Evolutionary conservation across 2,329 filamentous ascomycete species (phyloP).

Genomic region (Parascedosporium putredinis): DNA sequence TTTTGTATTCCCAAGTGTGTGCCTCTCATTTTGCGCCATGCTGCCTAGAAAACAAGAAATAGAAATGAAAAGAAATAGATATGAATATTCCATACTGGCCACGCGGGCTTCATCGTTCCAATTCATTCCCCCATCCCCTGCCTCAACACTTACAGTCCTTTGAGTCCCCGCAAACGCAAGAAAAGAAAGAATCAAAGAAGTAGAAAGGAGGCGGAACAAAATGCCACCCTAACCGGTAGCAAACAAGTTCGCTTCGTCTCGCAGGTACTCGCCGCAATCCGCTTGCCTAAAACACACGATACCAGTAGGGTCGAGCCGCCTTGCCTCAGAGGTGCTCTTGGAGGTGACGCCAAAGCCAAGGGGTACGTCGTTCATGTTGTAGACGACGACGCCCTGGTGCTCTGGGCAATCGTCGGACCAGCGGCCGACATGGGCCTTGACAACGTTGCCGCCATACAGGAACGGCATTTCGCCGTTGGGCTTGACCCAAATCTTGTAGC

Average conservation of each 20-base stretch:
- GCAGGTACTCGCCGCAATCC: constrained; percentile 88
- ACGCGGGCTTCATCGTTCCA: constrained; percentile 9
- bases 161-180: not conserved
- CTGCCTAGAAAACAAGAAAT: constrained; percentile 5
- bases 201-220: too few species aligned
- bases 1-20: not conserved
- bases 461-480: constrained; percentile 96
- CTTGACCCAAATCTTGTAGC: constrained; percentile 97
- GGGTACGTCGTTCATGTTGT: constrained; percentile 88
- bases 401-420: constrained; percentile 90
- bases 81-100: constrained; percentile 1
- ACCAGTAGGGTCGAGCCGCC: constrained; percentile 79
- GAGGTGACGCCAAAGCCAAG: constrained; percentile 88
- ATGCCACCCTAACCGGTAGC: constrained; percentile 31
- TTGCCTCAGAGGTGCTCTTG: constrained; percentile 72
- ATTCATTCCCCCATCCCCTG: constrained; percentile 4
- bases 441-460: constrained; percentile 83
- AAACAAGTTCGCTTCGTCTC: constrained; percentile 65
- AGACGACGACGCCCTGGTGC: constrained; percentile 83
- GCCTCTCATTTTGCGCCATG: constrained; percentile 6
- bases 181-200: not conserved
- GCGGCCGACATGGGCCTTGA: constrained; percentile 60
- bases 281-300: constrained; percentile 85
- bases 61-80: not conserved
- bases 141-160: not conserved